phyloP scores from a whole-genome alignment of 1,284 basidiomycete species.

The Trichosporon asahii region DNA sequence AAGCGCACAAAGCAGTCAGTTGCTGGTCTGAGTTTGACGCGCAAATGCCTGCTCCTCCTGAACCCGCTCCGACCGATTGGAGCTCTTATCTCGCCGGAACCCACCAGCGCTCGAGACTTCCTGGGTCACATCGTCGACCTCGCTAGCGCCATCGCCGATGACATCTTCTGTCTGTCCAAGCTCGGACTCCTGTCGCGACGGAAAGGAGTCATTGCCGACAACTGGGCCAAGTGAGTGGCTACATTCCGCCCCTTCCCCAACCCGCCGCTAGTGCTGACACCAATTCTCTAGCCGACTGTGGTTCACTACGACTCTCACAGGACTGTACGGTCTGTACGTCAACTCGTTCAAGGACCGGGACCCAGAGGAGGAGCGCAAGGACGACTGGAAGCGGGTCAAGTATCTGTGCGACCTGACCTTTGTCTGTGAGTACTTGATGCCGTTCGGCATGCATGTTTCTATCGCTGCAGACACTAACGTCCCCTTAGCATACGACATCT shows the following conservation, averaged over 20 bases:
- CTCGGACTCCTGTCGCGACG: slow-evolving; percentile 36
- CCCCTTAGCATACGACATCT: slow-evolving; percentile 44
- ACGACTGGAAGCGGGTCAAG: slow-evolving; percentile 41
- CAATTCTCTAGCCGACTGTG: slow-evolving; percentile 39
- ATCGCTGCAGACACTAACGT: not conserved
- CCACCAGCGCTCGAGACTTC: slow-evolving; percentile 41
- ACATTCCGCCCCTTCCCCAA: not conserved
- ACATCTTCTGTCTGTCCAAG: slow-evolving; percentile 41
- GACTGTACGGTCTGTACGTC: slow-evolving; percentile 38
- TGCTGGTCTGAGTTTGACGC: slow-evolving; percentile 38
- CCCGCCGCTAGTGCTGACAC: slow-evolving; percentile 7
- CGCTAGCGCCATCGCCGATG: slow-evolving; percentile 39
- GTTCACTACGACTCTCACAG: slow-evolving; percentile 43
- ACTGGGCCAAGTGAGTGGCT: slow-evolving; percentile 41
- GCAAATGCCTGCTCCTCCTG: slow-evolving; percentile 48
- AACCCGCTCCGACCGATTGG: slow-evolving; percentile 45
- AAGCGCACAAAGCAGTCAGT: slow-evolving; percentile 37
- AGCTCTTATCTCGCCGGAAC: slow-evolving; percentile 40
- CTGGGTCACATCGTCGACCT: slow-evolving; percentile 44
- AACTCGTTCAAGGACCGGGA: slow-evolving; percentile 15
- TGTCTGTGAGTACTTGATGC: slow-evolving; percentile 39
- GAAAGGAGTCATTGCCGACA: slow-evolving; percentile 33
- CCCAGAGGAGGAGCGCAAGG: slow-evolving; percentile 22
- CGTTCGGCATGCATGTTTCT: not conserved
- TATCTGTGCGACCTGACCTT: slow-evolving; percentile 44